Conservation (phyloP, 345 rosid genomes). For the Crucihimalaya himalaica region DNA sequence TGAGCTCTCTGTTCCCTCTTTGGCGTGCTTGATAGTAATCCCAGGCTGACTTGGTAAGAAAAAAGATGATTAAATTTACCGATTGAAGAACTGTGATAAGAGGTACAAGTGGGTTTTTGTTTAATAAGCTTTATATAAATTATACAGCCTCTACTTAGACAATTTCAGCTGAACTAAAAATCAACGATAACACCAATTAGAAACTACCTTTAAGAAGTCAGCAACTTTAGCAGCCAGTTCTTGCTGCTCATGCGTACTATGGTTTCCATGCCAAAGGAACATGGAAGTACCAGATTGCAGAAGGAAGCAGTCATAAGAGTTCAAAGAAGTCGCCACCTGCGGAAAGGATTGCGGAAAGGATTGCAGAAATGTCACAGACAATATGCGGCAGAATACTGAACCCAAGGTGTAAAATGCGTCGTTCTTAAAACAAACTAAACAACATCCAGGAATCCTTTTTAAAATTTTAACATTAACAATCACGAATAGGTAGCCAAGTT, state of each 20-base stretch:
- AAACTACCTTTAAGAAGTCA: slow-evolving; percentile 80
- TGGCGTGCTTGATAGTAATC: slow-evolving; percentile 76
- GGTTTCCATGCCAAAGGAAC: slow-evolving; percentile 88
- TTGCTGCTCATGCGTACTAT: slow-evolving; percentile 87
- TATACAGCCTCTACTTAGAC: slow-evolving; percentile 1
- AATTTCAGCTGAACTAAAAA: slow-evolving; percentile 13
- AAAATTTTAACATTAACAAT: neutral
- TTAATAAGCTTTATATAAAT: slow-evolving; percentile 14
- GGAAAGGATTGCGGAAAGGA: slow-evolving; percentile 43
- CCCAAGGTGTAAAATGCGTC: neutral
- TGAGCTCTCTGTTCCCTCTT: slow-evolving; percentile 97
- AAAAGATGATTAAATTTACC: slow-evolving; percentile 26
- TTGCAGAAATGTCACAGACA: slow-evolving; percentile 19
- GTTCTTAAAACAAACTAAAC: slow-evolving; percentile 9
- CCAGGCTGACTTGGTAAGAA: slow-evolving; percentile 71
- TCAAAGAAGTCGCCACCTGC: slow-evolving; percentile 84
- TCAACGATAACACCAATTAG: neutral
- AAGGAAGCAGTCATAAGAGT: slow-evolving; percentile 83
- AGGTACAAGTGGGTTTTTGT: neutral
- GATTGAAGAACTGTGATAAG: neutral
- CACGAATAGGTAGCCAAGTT: neutral
- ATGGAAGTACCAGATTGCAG: slow-evolving; percentile 89
- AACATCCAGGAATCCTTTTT: neutral
- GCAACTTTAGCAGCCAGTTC: slow-evolving; percentile 81
- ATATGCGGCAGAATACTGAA: neutral